phyloP scores from a whole-genome alignment of 352 stramenopile genomes.

The Ophiocytium majus region DNA sequence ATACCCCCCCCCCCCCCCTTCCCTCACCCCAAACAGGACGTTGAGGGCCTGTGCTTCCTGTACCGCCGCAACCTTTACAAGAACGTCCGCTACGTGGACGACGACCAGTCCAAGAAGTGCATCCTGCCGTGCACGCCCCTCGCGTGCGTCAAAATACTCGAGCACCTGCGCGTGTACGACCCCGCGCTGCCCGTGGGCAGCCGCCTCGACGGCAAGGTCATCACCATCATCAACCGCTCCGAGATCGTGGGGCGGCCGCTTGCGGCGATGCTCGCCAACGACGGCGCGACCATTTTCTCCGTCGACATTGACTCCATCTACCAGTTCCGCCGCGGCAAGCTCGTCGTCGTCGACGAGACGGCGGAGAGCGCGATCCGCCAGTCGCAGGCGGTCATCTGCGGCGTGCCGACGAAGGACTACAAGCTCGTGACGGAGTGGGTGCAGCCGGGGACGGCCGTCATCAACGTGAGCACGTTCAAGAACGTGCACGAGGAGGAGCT shows the following conservation, averaged over 20 bases:
- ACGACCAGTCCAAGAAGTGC: constrained; percentile 71
- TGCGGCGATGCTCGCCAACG: constrained; percentile 89
- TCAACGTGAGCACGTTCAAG: constrained; percentile 95
- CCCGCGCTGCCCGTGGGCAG: constrained; percentile 56
- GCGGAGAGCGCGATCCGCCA: constrained; percentile 77
- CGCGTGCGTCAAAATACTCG: constrained; percentile 89
- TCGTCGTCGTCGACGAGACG: constrained; percentile 72
- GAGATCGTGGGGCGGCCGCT: constrained; percentile 92
- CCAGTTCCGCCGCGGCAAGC: constrained; percentile 82
- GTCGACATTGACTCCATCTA: constrained; percentile 93
- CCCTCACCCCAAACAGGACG: constrained; percentile 91
- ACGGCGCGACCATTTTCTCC: constrained; percentile 86
- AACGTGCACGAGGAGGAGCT: constrained; percentile 84
- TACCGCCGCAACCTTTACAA: constrained; percentile 95
- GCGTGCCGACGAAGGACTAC: constrained; percentile 87
- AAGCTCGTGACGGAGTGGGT: constrained; percentile 86
- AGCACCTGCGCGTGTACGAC: constrained; percentile 82
- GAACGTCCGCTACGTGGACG: constrained; percentile 77
- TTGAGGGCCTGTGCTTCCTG: constrained; percentile 90
- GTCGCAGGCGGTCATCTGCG: constrained; percentile 88
- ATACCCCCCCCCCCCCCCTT: too few relatives aligned
- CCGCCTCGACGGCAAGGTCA: constrained; percentile 67
- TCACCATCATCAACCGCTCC: constrained; percentile 94
- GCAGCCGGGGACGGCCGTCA: constrained; percentile 79
- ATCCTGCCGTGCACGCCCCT: constrained; percentile 93